Conservation (phyloP, 306 rosid species). For the Prunus campanulata region DNA sequence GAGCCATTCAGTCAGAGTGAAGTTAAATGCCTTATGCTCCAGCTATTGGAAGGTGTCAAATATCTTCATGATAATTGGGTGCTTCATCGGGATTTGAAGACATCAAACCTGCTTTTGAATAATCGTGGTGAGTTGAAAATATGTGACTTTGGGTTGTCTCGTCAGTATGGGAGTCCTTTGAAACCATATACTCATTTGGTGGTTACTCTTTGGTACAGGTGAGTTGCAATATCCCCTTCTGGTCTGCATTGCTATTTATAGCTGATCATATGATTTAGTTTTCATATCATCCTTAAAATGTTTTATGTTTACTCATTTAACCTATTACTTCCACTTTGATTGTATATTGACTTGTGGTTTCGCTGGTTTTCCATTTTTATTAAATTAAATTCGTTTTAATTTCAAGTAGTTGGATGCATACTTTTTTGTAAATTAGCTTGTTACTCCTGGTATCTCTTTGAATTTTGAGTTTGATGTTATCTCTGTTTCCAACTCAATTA, state of each 20-base stretch:
- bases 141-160: slow-evolving; percentile 98
- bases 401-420: not conserved
- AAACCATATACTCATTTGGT: slow-evolving; percentile 97
- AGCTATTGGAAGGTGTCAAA: slow-evolving; percentile 88
- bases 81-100: slow-evolving; percentile 96
- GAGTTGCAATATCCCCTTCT: slow-evolving; percentile 19
- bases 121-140: slow-evolving; percentile 96
- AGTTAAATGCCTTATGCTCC: slow-evolving; percentile 96
- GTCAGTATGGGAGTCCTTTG: slow-evolving; percentile 98
- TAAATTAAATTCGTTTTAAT: not conserved
- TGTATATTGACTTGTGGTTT: not conserved
- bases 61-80: slow-evolving; percentile 99
- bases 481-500: not conserved
- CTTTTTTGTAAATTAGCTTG: not conserved
- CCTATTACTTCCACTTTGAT: not conserved
- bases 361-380: not conserved
- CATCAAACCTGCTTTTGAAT: slow-evolving; percentile 90
- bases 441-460: not conserved
- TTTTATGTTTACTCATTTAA: not conserved
- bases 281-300: not conserved
- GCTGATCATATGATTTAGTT: not conserved
- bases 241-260: not conserved
- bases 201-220: slow-evolving; percentile 99
- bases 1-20: slow-evolving; percentile 99
- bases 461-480: not conserved